These are phyloP conservation scores for Rehmannia glutinosa DNA, from an alignment of 257 asterid genomes.

Conservation along the genomic window DNA sequence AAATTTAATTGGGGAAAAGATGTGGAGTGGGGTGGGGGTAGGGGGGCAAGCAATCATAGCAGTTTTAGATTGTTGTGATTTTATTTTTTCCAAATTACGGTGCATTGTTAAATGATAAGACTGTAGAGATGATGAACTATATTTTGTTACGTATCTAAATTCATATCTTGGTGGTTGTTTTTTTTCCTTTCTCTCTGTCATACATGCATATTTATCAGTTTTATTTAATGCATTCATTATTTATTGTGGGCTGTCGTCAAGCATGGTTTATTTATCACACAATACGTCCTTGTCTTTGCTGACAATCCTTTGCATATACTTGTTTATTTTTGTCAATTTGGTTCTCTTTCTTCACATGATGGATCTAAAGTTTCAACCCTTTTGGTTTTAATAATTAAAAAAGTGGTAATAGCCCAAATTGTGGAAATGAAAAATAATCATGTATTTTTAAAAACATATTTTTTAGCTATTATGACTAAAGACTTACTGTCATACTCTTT, in stretches of 20 bases:
- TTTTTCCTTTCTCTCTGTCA: conserved; percentile 16
- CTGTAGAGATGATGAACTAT: background rate
- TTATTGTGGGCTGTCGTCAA: conserved; percentile 36
- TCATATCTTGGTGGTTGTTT: conserved; percentile 17
- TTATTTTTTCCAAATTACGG: conserved; percentile 25
- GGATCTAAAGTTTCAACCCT: conserved; percentile 13
- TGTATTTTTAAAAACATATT: too few species aligned
- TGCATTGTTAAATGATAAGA: conserved; percentile 7
- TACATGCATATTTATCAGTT: conserved; percentile 21
- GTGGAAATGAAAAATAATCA: too few species aligned
- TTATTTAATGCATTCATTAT: conserved; percentile 26
- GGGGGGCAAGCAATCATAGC: background rate
- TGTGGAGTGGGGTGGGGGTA: background rate
- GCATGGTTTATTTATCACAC: conserved; percentile 32
- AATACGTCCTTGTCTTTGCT: conserved; percentile 30
- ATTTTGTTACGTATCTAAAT: background rate
- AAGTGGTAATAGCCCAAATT: too few species aligned
- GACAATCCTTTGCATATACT: too few species aligned
- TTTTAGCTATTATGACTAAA: too few species aligned
- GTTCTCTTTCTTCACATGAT: conserved; percentile 23
- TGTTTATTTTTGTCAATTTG: too few species aligned
- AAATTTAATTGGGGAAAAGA: background rate
- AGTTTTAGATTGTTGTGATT: conserved; percentile 9
- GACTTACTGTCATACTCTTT: too few species aligned
- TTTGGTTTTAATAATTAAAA: too few species aligned